phyloP scores from a whole-genome alignment of 2,329 filamentous ascomycete genomes.

The Apiospora hydei region DNA sequence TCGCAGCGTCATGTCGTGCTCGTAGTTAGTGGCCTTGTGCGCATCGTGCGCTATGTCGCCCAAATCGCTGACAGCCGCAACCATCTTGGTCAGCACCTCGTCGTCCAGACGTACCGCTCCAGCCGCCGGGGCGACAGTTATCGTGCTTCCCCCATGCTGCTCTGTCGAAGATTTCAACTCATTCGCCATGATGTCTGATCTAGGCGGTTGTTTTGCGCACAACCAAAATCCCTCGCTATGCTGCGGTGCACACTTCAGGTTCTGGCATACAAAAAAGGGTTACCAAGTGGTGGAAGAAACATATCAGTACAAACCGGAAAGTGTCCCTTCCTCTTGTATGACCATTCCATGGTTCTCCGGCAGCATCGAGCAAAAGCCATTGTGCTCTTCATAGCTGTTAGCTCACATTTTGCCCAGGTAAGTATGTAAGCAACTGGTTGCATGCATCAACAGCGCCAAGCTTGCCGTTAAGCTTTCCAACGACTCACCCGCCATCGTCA shows the following conservation, averaged over 20 bases:
- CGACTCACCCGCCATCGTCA: neutral
- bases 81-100: neutral
- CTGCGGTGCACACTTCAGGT: neutral
- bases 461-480: slow-evolving; percentile 1
- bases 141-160: neutral
- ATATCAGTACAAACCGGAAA: neutral
- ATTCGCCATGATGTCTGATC: neutral
- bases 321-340: neutral
- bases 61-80: neutral
- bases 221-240: neutral
- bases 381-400: no score
- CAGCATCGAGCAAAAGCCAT: neutral
- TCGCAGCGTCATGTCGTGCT: slow-evolving; percentile 23
- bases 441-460: neutral
- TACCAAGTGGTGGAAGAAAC: neutral
- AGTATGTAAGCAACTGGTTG: neutral
- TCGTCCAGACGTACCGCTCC: neutral
- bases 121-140: neutral
- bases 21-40: neutral
- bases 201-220: neutral
- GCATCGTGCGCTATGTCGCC: neutral
- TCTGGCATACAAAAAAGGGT: neutral
- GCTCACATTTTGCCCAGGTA: no score
- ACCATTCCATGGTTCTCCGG: neutral
- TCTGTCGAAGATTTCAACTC: neutral